These are phyloP conservation scores for Backusella tuberculispora DNA, from an alignment of 192 early-diverging fungal genomes.

Conservation along the genomic window DNA sequence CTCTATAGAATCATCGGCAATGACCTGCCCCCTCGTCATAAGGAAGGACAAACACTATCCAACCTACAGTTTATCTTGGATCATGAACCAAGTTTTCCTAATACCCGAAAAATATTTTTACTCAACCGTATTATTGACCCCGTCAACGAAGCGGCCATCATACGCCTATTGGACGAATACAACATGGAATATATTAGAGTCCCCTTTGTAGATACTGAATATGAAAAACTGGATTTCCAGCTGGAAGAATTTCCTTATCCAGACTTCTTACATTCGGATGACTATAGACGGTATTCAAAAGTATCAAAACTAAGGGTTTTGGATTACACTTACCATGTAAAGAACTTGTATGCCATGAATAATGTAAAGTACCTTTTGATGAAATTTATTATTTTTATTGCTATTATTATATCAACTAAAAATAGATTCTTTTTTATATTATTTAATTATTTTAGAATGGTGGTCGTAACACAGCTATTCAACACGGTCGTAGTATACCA, in stretches of 20 bases:
- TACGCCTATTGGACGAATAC: slow-evolving; percentile 53
- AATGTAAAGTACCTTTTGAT: slow-evolving; percentile 49
- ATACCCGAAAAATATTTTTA: slow-evolving; percentile 61
- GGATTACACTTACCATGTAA: slow-evolving; percentile 67
- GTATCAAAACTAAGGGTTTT: slow-evolving; percentile 60
- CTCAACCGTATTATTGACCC: slow-evolving; percentile 64
- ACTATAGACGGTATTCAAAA: slow-evolving; percentile 59
- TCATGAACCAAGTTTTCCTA: slow-evolving; percentile 58
- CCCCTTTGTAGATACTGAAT: slow-evolving; percentile 58
- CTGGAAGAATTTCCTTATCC: slow-evolving; percentile 65
- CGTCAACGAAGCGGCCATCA: slow-evolving; percentile 57
- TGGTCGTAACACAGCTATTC: slow-evolving; percentile 59
- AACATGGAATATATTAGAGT: slow-evolving; percentile 58
- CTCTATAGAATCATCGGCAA: slow-evolving; percentile 65
- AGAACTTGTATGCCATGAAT: slow-evolving; percentile 70
- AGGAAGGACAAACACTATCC: slow-evolving; percentile 60
- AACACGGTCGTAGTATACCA: slow-evolving; percentile 50
- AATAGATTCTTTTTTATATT: slow-evolving; percentile 3
- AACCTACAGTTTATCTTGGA: slow-evolving; percentile 64
- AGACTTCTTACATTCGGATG: slow-evolving; percentile 65
- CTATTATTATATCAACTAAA: not conserved
- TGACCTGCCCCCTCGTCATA: slow-evolving; percentile 65
- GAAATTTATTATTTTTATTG: not conserved
- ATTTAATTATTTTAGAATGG: slow-evolving; percentile 53
- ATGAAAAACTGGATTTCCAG: slow-evolving; percentile 57